phyloP scores from a whole-genome alignment of 2,329 filamentous ascomycete genomes.

The Blastomyces emzantsi region DNA sequence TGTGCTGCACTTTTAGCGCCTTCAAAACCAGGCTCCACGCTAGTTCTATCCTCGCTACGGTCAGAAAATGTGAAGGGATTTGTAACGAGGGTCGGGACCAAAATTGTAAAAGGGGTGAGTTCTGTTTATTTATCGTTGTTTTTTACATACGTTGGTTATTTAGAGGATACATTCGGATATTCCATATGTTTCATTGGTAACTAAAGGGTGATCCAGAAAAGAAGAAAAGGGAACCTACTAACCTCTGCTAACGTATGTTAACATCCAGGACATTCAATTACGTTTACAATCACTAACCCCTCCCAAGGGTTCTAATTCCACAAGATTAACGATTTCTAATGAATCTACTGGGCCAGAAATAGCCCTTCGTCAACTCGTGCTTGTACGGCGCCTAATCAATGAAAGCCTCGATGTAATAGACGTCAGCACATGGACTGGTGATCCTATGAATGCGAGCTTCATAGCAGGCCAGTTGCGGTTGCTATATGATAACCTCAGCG shows the following conservation, averaged over 20 bases:
- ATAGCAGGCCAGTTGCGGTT: conserved; percentile 51
- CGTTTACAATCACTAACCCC: conserved; percentile 51
- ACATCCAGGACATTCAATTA: conserved; percentile 59
- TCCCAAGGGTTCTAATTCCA: conserved; percentile 43
- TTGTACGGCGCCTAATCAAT: conserved; percentile 68
- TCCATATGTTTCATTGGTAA: background rate
- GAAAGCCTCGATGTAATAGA: conserved; percentile 75
- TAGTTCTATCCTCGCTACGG: conserved; percentile 77
- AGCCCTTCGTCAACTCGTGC: conserved; percentile 59
- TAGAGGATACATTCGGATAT: background rate
- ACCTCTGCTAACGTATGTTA: background rate
- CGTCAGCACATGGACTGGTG: conserved; percentile 63
- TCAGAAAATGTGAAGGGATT: conserved; percentile 89
- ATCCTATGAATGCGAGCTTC: conserved; percentile 50
- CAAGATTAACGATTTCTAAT: conserved; percentile 45
- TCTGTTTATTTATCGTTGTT: background rate
- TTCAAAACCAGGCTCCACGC: conserved; percentile 73
- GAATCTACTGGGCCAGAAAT: conserved; percentile 49
- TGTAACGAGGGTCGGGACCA: conserved; percentile 81
- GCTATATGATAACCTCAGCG: conserved; percentile 51
- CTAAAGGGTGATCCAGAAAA: background rate
- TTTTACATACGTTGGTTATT: background rate
- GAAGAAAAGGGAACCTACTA: background rate
- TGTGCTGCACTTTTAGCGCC: conserved; percentile 81
- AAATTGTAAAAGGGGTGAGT: conserved; percentile 79